Evolutionary conservation across 805 yeast genomes (phyloP), one percentile per base, ranked within the genome.

Genomic region (Candida taoyuanica): DNA sequence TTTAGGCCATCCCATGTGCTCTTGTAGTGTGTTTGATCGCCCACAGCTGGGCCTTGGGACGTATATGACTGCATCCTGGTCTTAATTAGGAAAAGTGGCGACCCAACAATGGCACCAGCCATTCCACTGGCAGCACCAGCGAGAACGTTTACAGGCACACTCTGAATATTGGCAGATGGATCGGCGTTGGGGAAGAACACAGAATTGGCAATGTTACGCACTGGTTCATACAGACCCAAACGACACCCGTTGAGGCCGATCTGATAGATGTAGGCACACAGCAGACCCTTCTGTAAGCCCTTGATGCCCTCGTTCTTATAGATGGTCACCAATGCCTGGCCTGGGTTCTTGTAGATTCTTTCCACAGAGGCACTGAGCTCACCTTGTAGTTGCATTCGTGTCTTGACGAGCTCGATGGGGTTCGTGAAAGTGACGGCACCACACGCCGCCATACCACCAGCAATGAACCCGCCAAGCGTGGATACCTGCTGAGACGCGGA

Each of bases 21-120:
- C 26, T 62, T 75, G 63, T 93, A 93, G 62, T 84, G 85, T 0
- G 98, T 87, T 62, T 93, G 98, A 55, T 88, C 91, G 35, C 98
- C 98, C 33, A 89, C 79, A 32, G 77, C 70, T 43, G 81, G 66
- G 3, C 42, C 41, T 3, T 65, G 55, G 9, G 71, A 72, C 14
- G 95, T 83, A 62, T 77, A 93, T 2, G 97, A 84, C 67, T 93
- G 98, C 95, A 93, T 86, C 68, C 98, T 75, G 2, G 97, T 94
- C 66, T 93, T 93, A 49, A 93, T 78, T 49, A 93, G 73, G 59
- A 85, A 93, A 56, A 93, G 74, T 9, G 98, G 98, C 3, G 96
- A 86, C 5, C 97, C 96, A 27, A 85, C 52, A 20, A 83, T 64
- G 14, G 96, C 96, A 42, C 98, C 98, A 31, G 87, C 79, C 17